These are phyloP conservation scores for Pugionium cornutum DNA, from an alignment of 345 rosid species.

Conservation along the genomic window DNA sequence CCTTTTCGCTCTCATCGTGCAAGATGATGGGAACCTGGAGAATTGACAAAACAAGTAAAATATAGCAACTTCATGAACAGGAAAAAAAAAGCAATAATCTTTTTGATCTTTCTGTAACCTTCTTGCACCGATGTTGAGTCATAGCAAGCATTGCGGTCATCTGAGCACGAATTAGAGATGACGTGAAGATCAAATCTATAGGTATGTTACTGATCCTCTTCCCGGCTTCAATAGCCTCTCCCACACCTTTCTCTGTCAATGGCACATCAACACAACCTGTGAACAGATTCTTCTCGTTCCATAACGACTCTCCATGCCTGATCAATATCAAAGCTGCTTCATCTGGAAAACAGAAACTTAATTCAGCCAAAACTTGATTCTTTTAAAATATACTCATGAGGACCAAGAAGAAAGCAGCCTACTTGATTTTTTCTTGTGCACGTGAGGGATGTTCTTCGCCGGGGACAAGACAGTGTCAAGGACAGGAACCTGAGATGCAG, in stretches of 20 bases:
- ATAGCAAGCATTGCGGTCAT: slow-evolving; percentile 99
- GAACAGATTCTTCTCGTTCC: slow-evolving; percentile 98
- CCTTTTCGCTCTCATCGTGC: slow-evolving; percentile 79
- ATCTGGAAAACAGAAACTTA: slow-evolving; percentile 40
- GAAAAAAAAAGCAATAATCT: background rate
- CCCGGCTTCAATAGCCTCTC: slow-evolving; percentile 98
- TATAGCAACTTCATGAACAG: background rate
- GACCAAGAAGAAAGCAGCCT: slow-evolving; percentile 1
- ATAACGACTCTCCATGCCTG: slow-evolving; percentile 96
- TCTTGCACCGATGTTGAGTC: slow-evolving; percentile 92
- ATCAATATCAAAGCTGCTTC: slow-evolving; percentile 88
- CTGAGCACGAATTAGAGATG: slow-evolving; percentile 91
- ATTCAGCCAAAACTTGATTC: background rate
- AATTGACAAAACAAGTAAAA: slow-evolving; percentile 7
- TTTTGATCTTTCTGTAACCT: slow-evolving; percentile 47
- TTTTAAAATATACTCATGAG: background rate
- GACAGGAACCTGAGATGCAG: slow-evolving; percentile 59
- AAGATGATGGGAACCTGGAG: slow-evolving; percentile 82
- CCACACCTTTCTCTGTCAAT: slow-evolving; percentile 84
- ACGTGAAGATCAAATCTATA: slow-evolving; percentile 87
- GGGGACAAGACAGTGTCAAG: slow-evolving; percentile 56
- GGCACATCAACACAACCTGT: slow-evolving; percentile 99
- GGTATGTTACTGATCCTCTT: slow-evolving; percentile 94
- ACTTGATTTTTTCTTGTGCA: slow-evolving; percentile 66
- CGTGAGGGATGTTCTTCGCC: slow-evolving; percentile 45